Evolutionary conservation across 768 basidiomycete genomes (phyloP), one percentile per base, ranked within the genome.

Genomic region (Podaxis sp.): DNA sequence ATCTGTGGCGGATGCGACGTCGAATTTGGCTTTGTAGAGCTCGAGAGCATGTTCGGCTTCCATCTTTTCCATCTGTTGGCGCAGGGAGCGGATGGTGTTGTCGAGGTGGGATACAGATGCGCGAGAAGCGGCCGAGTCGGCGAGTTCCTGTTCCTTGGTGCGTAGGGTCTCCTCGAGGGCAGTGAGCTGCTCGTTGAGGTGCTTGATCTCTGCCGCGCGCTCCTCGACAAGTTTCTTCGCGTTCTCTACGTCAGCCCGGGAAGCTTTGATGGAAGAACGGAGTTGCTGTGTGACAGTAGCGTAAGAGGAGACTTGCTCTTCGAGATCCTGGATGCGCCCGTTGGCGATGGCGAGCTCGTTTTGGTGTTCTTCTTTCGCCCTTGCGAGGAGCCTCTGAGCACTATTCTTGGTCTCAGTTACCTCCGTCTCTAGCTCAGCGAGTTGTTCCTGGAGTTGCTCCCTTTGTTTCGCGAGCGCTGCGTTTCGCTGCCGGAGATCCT

Each of bases 361-460:
- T 37, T 47, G 25, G 25, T 61, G 52, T 19, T 55, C 53, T 38
- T 60, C 59, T n/a, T 40, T 41, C 17, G 51, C n/a, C 41, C 36
- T 61, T 6, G 53, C 53, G 19, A 61, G 33, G n/a, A 55, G 43
- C 36, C 60, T 61, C 13, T 61, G 60, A 15, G 52, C 41, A 4
- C 52, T n/a, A 19, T 61, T 55, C 12, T 46, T 38, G 24, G 38
- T 25, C 38, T 55, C 60, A 9, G 29, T 36, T 3, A 47, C 36
- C 11, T 43, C 60, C 25, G 52, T 61, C 60, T 61, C 60, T 40
- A 55, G 37, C 19, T 46, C 53, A 9, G 22, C 33, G 2, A 47
- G 15, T 40, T 47, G 53, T 3, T 55, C 60, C 24, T 53, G 59
- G 37, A 43, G 41, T 1, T 19, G n/a, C 4, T 61, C 60, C 5